These are phyloP conservation scores for Erythrophleum ivorense DNA, from an alignment of 331 rosid genomes.

Conservation along the genomic window DNA sequence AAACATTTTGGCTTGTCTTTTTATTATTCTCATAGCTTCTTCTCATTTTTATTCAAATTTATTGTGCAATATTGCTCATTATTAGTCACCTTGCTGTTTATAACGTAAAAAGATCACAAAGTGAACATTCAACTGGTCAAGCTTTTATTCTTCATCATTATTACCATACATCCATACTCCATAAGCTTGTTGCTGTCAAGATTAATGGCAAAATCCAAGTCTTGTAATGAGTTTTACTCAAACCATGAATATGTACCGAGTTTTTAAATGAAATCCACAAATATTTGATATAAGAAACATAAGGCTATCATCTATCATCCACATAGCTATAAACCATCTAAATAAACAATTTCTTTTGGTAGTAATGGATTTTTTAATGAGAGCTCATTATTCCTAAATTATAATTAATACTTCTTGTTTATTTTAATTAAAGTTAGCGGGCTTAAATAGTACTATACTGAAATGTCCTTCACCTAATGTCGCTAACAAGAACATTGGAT, in stretches of 20 bases:
- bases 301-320: not conserved
- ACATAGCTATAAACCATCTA: not conserved
- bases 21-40: not conserved
- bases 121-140: slow-evolving; percentile 6
- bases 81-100: not conserved
- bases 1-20: not conserved
- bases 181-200: slow-evolving; percentile 24
- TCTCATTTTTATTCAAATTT: slow-evolving; percentile 7
- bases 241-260: not conserved
- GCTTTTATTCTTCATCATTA: slow-evolving; percentile 24
- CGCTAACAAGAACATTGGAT: not conserved
- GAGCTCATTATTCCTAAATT: slow-evolving; percentile 30
- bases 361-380: not conserved
- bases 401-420: slow-evolving; percentile 13
- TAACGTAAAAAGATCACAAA: not conserved
- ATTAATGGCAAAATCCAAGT: not conserved
- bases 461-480: no score
- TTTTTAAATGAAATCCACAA: not conserved
- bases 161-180: not conserved
- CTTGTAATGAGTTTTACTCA: not conserved
- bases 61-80: not conserved
- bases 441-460: not conserved
- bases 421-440: slow-evolving; percentile 39
- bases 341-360: not conserved
- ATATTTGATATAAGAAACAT: not conserved